These are phyloP conservation scores for Penstemon newberryi DNA, from an alignment of 257 asterid genomes.

Conservation along the genomic window DNA sequence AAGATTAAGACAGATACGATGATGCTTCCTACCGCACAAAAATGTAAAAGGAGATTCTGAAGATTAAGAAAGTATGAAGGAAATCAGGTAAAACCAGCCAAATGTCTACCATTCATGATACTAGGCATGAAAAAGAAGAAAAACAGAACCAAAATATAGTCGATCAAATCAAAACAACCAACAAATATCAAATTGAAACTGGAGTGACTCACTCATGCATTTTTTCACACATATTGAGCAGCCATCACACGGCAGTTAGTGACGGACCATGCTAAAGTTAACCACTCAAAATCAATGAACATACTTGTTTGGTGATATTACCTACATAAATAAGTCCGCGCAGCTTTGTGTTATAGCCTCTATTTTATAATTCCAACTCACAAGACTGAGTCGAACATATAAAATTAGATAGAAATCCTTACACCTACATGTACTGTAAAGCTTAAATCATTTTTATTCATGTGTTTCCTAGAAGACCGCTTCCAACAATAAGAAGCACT, in stretches of 20 bases:
- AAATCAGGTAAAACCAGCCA: neutral
- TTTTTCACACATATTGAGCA: neutral
- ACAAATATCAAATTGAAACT: slow-evolving; percentile 13
- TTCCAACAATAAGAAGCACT: neutral
- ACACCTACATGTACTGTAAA: neutral
- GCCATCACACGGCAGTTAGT: neutral
- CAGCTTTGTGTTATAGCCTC: neutral
- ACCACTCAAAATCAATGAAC: slow-evolving; percentile 8
- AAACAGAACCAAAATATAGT: neutral
- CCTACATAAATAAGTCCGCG: neutral
- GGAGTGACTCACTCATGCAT: neutral
- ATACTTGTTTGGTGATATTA: neutral
- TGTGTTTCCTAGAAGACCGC: neutral
- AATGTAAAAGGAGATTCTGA: neutral
- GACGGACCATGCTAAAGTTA: slow-evolving; percentile 10
- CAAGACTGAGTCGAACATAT: neutral
- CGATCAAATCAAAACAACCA: neutral
- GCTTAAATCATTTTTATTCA: slow-evolving; percentile 19
- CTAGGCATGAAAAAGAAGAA: neutral
- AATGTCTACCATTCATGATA: neutral
- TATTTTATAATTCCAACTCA: slow-evolving; percentile 1
- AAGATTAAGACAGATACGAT: neutral
- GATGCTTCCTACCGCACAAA: neutral
- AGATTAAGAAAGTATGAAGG: neutral
- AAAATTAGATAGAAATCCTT: slow-evolving; percentile 10